Evolutionary conservation across 495 filamentous ascomycete genomes (phyloP).

Genomic region (Margaritispora aquatica): DNA sequence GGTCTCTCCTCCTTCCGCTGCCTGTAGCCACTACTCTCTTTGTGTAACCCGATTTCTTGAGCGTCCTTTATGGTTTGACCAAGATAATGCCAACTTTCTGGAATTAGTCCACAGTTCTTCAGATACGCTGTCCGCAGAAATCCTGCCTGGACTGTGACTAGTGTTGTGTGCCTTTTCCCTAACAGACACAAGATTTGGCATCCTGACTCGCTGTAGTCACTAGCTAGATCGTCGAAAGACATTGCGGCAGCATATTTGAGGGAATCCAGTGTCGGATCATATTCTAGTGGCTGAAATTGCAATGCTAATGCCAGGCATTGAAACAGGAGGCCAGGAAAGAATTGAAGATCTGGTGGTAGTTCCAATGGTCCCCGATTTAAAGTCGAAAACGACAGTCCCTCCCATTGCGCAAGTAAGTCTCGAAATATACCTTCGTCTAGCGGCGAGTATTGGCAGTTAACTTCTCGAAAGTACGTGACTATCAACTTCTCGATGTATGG

Average conservation of each 20-base stretch:
- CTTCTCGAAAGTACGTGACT: conserved; percentile 46
- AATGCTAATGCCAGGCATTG: conserved; percentile 49
- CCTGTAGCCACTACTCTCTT: conserved; percentile 36
- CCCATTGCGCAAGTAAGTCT: conserved; percentile 44
- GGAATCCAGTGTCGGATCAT: conserved; percentile 40
- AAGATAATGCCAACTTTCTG: conserved; percentile 54
- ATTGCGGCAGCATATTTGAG: conserved; percentile 53
- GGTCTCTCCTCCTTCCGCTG: conserved; percentile 27
- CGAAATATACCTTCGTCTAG: conserved; percentile 47
- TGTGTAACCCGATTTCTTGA: conserved; percentile 57
- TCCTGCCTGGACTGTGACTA: conserved; percentile 50
- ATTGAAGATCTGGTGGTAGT: conserved; percentile 35
- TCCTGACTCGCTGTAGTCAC: conserved; percentile 52
- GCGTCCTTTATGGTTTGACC: conserved; percentile 52
- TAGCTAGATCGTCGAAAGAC: conserved; percentile 52
- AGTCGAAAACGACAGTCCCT: conserved; percentile 37
- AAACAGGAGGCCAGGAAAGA: conserved; percentile 52
- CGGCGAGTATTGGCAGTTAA: conserved; percentile 54
- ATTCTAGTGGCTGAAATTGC: conserved; percentile 41
- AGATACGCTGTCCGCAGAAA: conserved; percentile 43
- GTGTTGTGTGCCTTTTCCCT: conserved; percentile 46
- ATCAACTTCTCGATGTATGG: conserved; percentile 47
- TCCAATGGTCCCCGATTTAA: conserved; percentile 36
- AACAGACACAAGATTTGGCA: conserved; percentile 44
- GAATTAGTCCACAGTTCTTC: conserved; percentile 44